Base-by-base conservation (phyloP, 2,329 filamentous ascomycete genomes). In the Aspergillus costaricaensis region DNA sequence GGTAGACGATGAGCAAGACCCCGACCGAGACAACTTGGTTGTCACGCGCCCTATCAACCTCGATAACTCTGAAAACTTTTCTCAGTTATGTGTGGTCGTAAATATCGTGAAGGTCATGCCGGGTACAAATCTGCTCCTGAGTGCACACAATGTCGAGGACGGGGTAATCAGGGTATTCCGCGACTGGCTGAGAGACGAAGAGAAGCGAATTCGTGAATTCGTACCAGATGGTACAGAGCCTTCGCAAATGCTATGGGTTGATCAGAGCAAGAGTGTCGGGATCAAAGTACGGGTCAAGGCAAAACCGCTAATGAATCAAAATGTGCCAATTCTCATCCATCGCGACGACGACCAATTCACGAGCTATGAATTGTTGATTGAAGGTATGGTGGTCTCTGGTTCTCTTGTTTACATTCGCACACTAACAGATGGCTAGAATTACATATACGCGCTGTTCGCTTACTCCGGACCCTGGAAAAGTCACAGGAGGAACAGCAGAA, bases 81-180 rank as follows among this genome's bases (percentile, higher is more conserved):
- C 88, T 1, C 91, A 95, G 75, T 81, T 95, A 10, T 89, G 88
- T 70, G 84, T 86, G 5, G 80, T 86, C 23, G 85, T 85, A 7
- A 91, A 88, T 68, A 75, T 96, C 39, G 87, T 91, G 62, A 88
- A 88, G 70, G 79, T 86, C 30, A 85, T 87, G 1, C 83, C 86
- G 1, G 81, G 81, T 27, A 82, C 80, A 21, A 87, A 86, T 4
- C 72, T 90, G 0, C 88, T 91, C 65, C 77, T 85, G 56, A 87
- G 83, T 68, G 86, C 87, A 62, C 83, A 88, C 55, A 87, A 86
- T 44, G 79, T 94, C 41, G 84, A 86, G 57, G 87, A 92, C 58
- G 82, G 88, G 1, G 83, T 91, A 5, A 79, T 92, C 41, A 83
- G 91, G 27, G 81, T 95, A 0, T 93, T 87, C 82, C 83, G 90